Percentiles rank a stretch among this genome's conserved stretches.
These are phyloP conservation scores for Akanthomyces uredinophilus DNA, from an alignment of 2,329 filamentous ascomycete genomes.

Conservation along the genomic window DNA sequence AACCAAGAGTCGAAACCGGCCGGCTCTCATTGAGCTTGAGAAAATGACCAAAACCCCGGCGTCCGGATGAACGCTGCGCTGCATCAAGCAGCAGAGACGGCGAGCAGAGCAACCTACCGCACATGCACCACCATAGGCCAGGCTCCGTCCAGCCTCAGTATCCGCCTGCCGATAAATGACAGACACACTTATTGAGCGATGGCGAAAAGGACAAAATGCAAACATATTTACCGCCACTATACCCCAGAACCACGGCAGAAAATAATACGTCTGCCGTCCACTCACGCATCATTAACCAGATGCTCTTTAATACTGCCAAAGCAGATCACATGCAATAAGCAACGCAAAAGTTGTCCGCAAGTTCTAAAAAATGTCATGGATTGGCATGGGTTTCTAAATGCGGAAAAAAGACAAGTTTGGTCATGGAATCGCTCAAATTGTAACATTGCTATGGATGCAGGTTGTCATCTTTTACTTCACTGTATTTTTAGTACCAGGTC, in stretches of 20 bases:
- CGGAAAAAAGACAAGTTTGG: neutral
- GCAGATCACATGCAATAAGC: neutral
- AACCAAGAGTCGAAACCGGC: constrained; percentile 35
- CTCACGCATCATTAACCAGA: neutral
- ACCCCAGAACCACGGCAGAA: neutral
- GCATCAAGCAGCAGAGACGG: neutral
- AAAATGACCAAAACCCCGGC: neutral
- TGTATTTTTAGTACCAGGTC: constrained; percentile 8
- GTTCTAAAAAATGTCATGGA: neutral
- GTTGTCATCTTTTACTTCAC: neutral
- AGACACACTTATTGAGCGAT: neutral
- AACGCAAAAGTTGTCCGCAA: neutral
- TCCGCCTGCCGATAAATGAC: neutral
- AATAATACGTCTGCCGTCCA: neutral
- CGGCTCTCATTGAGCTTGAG: constrained; percentile 26
- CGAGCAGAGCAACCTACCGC: neutral
- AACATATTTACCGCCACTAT: neutral
- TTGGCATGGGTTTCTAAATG: neutral
- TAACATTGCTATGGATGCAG: neutral
- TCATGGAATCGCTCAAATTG: neutral
- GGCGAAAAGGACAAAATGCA: neutral
- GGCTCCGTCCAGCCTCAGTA: neutral
- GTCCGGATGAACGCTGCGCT: neutral
- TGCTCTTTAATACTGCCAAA: neutral
- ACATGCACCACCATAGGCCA: neutral